Base-by-base conservation (phyloP, 805 yeast species). In the Pichia nanzhaoensis region DNA sequence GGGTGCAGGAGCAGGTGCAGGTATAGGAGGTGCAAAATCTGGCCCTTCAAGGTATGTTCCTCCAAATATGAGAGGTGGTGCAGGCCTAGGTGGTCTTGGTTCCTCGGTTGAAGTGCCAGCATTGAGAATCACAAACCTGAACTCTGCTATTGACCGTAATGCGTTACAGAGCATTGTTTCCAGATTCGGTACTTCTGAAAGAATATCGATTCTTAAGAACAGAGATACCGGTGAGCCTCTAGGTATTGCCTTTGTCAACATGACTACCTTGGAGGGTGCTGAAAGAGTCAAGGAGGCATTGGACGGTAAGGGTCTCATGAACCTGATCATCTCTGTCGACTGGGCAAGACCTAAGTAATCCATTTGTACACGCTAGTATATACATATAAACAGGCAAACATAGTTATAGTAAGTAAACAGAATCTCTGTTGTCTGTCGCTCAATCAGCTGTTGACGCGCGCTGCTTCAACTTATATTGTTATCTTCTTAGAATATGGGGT, bases 241-340 rank as follows among this genome's bases (percentile, higher is more conserved):
- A 70, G 99, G 99, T 61, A 80, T 91, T 66, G 98, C 98, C 5
- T 93, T 87, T 66, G 95, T 90, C 53, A 82, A 91, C 49, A 85
- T 85, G 64, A 77, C 74, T 48, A 74, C 80, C 46, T 79, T 79
- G 60, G 64, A 66, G 47, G 70, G 69, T 55, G 99, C 98, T 37
- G 82, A 84, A 67, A 65, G 63, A 53, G 98, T 96, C 42, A 71
- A 84, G 67, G 80, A 84, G 51, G 63, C 63, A 51, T 75, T 89
- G 67, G 75, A 93, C 65, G 96, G 97, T 59, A 84, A 80, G 72
- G 96, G 97, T 75, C 84, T 84, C 76, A 85, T 84, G 77, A 84
- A 82, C 59, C 74, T 91, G 77, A 89, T 91, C 63, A 73, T 84
- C 66, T 74, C 70, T 54, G 75, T 77, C 51, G 83, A 77, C 52